Evolutionary conservation across 2,329 filamentous ascomycete species (phyloP).

Genomic region (Pyricularia pennisetigena): DNA sequence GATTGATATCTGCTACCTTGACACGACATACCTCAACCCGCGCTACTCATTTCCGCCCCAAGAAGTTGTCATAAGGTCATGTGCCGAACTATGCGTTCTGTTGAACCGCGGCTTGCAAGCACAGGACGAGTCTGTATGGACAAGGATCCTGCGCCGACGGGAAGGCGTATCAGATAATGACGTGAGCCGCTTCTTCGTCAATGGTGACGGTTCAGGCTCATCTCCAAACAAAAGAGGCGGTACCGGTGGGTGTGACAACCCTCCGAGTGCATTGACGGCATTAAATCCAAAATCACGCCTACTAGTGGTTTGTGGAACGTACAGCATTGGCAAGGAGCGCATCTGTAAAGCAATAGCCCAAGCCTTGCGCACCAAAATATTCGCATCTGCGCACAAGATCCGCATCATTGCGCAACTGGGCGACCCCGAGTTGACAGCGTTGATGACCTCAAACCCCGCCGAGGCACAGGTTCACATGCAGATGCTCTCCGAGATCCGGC

Average conservation of each 20-base stretch:
- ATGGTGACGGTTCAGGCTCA: not conserved
- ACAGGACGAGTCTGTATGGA: constrained; percentile 34
- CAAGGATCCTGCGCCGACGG: constrained; percentile 26
- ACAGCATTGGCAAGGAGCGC: constrained; percentile 95
- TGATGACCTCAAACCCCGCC: constrained; percentile 69
- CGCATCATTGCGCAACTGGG: constrained; percentile 77
- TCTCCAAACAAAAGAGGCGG: constrained; percentile 8
- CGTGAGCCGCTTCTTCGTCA: constrained; percentile 43
- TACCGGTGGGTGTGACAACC: constrained; percentile 17
- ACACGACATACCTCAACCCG: constrained; percentile 93
- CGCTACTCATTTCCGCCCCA: constrained; percentile 92
- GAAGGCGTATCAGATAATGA: constrained; percentile 25
- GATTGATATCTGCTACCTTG: constrained; percentile 92
- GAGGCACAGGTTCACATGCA: constrained; percentile 98
- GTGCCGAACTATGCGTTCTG: constrained; percentile 72
- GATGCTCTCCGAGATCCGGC: constrained; percentile 83
- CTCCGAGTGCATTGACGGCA: constrained; percentile 10
- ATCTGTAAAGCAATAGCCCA: constrained; percentile 89
- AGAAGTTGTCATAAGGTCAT: constrained; percentile 76
- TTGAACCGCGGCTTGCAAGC: constrained; percentile 23
- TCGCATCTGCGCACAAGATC: constrained; percentile 72
- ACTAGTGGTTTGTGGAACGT: constrained; percentile 89
- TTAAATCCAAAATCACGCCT: constrained; percentile 48
- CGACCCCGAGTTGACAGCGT: constrained; percentile 67
- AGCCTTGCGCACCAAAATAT: constrained; percentile 81